Evolutionary conservation across 208 protist genomes (phyloP), one percentile per base, ranked within the genome.

Genomic region (Crithidia acanthocephali): DNA sequence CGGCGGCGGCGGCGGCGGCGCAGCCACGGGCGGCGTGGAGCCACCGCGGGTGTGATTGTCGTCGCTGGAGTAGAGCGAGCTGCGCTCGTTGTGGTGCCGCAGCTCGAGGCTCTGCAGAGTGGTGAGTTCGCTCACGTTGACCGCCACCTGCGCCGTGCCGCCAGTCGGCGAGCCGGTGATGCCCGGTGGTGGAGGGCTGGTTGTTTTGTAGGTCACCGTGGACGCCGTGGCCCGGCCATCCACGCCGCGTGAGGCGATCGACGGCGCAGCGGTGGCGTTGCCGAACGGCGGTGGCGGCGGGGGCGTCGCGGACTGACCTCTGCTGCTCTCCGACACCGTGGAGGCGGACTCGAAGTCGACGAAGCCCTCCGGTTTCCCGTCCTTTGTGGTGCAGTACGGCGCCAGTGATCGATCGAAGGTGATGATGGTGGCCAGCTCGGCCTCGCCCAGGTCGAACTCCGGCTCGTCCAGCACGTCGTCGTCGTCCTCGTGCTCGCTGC

Each of bases 281-380:
- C 15, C n/a, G 22, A 53, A 18, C 48, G 48, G 48, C 16, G 23
- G 48, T 2, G 32, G 6, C 0, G 25, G 44, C 18, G 44, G 22
- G 1, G 32, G 2, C 8, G 22, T 9, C 18, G 9, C 3, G 18
- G 4, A 15, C 44, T 15, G 16, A 42, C 9, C 33, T 1, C 32
- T 47, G 20, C 44, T 28, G 10, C 42, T 57, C 48, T 33, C 28
- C 10, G 65, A 62, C 3, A 0, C 55, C 13, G 32, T 56, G n/a
- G 52, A 75, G 22, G 56, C 59, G 11, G 72, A 69, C 48, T 78
- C 74, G 33, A 84, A 84, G 63, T 84, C 79, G 2, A 62, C 57
- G 47, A 84, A 84, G 23, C 42, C 70, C 42, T 69, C 63, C 32
- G 56, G 71, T 55, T 35, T 56, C 2, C 32, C 55, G 33, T 37